A percentile compares a stretch with the other conserved stretches of the same genome.
phyloP scores from a whole-genome alignment of 345 rosid species.

The Pistacia atlantica region DNA sequence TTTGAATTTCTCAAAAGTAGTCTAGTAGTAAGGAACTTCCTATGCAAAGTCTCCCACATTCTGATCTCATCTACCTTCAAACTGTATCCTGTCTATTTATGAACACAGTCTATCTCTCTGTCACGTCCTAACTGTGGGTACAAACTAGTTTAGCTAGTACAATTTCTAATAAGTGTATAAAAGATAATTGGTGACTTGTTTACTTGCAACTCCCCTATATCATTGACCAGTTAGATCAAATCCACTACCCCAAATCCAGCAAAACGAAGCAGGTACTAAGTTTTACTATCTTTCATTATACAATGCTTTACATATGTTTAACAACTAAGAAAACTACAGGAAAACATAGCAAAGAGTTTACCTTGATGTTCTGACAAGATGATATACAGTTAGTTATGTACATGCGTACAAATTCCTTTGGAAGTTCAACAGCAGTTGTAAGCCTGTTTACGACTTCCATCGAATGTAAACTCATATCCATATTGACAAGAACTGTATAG shows the following conservation, averaged over 20 bases:
- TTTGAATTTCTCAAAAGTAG: too few relatives aligned
- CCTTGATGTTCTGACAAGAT: constrained; percentile 92
- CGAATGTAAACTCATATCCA: constrained; percentile 98
- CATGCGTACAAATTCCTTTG: constrained; percentile 84
- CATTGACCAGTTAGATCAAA: neutral
- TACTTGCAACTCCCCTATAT: neutral
- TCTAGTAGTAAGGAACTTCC: neutral
- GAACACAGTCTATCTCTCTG: neutral
- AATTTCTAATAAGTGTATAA: too few relatives aligned
- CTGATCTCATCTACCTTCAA: neutral
- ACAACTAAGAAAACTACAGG: neutral
- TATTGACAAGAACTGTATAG: constrained; percentile 80
- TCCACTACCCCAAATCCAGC: neutral
- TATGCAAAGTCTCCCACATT: neutral
- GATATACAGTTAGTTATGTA: constrained; percentile 97
- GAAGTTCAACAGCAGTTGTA: constrained; percentile 90
- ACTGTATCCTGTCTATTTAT: constrained; percentile 6
- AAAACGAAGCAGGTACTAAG: neutral
- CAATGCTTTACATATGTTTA: neutral
- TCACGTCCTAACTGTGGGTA: neutral
- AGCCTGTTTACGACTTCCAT: constrained; percentile 99
- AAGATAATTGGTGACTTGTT: neutral
- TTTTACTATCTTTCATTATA: neutral
- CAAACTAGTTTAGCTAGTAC: too few relatives aligned
- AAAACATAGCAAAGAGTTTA: constrained; percentile 33